Base-by-base conservation (phyloP, 2,329 filamentous ascomycete genomes). In the Fusarium torulosum region DNA sequence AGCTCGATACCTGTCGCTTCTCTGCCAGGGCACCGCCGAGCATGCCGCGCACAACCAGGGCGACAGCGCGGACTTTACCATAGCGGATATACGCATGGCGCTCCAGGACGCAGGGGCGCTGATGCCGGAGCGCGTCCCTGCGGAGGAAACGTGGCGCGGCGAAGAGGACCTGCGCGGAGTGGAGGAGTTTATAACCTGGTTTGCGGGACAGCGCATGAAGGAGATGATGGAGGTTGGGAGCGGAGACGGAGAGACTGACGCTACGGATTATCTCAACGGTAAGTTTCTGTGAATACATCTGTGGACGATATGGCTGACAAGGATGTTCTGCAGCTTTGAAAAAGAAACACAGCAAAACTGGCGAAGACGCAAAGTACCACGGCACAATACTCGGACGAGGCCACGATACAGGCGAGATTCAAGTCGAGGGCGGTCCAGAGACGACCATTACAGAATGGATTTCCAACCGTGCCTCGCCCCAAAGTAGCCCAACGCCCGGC, bases 321-420 rank as follows among this genome's bases (percentile, higher is more conserved):
- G 91, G 40, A 52, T 27, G 42, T 21, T 61, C 31, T 44, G 3
- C 68, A 92, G 91, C 89, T 6, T 82, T 98, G 41, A 97, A 97
- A 79, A 96, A 94, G 80, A 97, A 96, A 75, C 92, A 97, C 78
- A 94, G 90, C 80, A 96, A 96, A 72, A 92, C 91, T 1, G 92
- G 91, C 65, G 93, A 96, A 74, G 94, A 97, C 74, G 90, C 90
- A 11, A 90, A 95, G 73, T 97, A 93, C 77, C 88, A 91, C 70
- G 93, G 93, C 29, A 97, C 95, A 0, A 86, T 96, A 0, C 83
- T 98, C 13, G 95, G 95, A 6, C 90, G 90, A 68, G 83, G 85
- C 43, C 86, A 85, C 47, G 93, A 97, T 69, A 86, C 90, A 57
- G 88, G 88, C 73, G 86, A 90, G 9, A 82, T 97, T 27, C 83